A percentile compares a stretch with the other conserved stretches of the same genome.
These are phyloP conservation scores for Geotrichum cucujoidarum DNA, from an alignment of 1,139 yeast species.

Conservation along the genomic window DNA sequence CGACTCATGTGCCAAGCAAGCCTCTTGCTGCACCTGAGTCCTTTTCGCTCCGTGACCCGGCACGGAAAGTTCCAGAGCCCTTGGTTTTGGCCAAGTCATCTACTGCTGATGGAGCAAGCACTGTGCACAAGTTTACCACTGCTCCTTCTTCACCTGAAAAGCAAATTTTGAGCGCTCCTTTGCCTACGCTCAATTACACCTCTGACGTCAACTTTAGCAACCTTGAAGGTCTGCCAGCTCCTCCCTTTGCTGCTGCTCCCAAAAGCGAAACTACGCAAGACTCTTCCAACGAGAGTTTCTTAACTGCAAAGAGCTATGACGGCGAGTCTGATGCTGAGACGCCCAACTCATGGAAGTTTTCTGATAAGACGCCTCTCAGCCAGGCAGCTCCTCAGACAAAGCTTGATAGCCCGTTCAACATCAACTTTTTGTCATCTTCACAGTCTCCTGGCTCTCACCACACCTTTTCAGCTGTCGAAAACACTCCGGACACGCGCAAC, in stretches of 20 bases:
- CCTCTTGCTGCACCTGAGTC: not conserved
- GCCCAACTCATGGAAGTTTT: not conserved
- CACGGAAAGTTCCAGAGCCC: not conserved
- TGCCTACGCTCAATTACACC: too few species aligned
- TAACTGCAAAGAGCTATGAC: constrained; percentile 10
- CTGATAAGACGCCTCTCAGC: not conserved
- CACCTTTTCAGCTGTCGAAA: not conserved
- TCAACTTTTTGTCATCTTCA: not conserved
- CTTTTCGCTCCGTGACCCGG: not conserved
- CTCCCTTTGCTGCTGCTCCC: constrained; percentile 3
- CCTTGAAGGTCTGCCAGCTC: constrained; percentile 8
- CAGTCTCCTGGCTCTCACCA: not conserved
- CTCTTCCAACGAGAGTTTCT: constrained; percentile 16
- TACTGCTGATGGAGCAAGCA: not conserved
- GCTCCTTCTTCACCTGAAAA: constrained; percentile 13
- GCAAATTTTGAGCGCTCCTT: not conserved
- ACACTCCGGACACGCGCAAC: constrained; percentile 9
- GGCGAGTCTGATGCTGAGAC: constrained; percentile 10
- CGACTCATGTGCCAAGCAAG: not conserved
- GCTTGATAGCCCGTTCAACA: not conserved
- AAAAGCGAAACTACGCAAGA: constrained; percentile 15
- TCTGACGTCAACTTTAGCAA: not conserved
- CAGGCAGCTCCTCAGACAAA: not conserved
- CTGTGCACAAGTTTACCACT: not conserved
- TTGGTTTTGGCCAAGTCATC: not conserved